Conservation (phyloP, 2,329 filamentous ascomycete species). For the Exophiala phaeomuriformis region DNA sequence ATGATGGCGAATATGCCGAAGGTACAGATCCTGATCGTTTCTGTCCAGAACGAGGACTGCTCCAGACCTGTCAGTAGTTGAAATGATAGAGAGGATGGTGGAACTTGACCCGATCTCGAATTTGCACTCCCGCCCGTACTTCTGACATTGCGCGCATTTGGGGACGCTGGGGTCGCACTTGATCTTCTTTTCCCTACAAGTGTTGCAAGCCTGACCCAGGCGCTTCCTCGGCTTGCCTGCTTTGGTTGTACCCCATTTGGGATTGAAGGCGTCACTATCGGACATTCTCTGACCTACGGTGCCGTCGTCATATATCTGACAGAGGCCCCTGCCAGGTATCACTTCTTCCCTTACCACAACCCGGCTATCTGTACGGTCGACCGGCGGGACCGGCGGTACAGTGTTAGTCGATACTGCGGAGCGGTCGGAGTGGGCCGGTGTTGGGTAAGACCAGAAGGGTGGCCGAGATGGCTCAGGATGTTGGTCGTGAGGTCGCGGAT, state of each 20-base stretch:
- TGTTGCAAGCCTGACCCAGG: slow-evolving; percentile 84
- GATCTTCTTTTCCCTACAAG: slow-evolving; percentile 94
- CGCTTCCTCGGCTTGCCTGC: slow-evolving; percentile 88
- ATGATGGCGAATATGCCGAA: slow-evolving; percentile 7
- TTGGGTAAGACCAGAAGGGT: slow-evolving; percentile 8
- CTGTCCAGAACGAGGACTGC: slow-evolving; percentile 4
- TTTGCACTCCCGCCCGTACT: slow-evolving; percentile 77
- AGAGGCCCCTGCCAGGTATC: slow-evolving; percentile 68
- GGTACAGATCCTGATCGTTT: slow-evolving; percentile 6
- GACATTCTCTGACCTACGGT: slow-evolving; percentile 75
- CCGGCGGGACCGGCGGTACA: slow-evolving; percentile 22
- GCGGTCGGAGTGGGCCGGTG: background rate
- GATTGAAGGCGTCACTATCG: slow-evolving; percentile 79
- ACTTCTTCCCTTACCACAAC: slow-evolving; percentile 37
- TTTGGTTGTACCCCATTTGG: slow-evolving; percentile 89
- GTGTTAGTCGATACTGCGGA: slow-evolving; percentile 12
- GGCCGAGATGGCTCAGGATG: slow-evolving; percentile 4
- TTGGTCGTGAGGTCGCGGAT: background rate
- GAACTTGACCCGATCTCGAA: slow-evolving; percentile 66
- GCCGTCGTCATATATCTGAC: slow-evolving; percentile 81
- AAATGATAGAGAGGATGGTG: background rate
- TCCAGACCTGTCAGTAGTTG: background rate
- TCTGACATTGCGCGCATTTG: slow-evolving; percentile 85
- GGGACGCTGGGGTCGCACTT: slow-evolving; percentile 86
- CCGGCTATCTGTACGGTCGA: slow-evolving; percentile 6